Base-by-base conservation (phyloP, 495 filamentous ascomycete genomes). In the Penicillium waksmanii region DNA sequence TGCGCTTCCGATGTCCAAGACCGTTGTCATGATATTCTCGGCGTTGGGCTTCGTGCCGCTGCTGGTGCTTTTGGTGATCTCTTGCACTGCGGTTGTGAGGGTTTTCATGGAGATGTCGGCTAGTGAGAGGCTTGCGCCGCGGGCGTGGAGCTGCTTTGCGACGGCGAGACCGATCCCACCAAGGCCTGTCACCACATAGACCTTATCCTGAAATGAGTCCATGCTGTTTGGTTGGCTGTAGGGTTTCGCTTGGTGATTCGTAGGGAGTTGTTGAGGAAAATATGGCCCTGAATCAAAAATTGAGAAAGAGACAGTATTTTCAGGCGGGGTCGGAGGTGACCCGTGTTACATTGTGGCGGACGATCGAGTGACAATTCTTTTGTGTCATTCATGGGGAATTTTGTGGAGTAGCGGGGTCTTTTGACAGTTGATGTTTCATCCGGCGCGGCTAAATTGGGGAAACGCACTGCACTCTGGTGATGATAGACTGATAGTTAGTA, bases 131-230 rank as follows among this genome's bases (percentile, higher is more conserved):
- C 59, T 69, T 9, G 81, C 83, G 38, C 84, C 84, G 13, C 71
- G 71, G 31, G 63, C 62, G 47, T 79, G 75, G 17, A 85, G 68
- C 34, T 80, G 77, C 34, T 77, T 72, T 49, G 82, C 77, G 21
- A 82, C 82, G n/a, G 81, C 80, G 23, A 82, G 71, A n/a, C 83
- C 84, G 50, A 86, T 86, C 9, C 84, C 84, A 2, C 82, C 76
- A 12, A 77, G 81, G 46, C 84, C 84, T 23, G 84, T 86, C 33
- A 86, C 64, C 42, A 77, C 79, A 63, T 83, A 80, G 54, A 84
- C 78, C 71, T 79, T 83, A 49, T 64, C 66, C 57, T 73, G 55
- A 53, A 77, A 55, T 44, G 68, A 44, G 52, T 70, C 56, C 66
- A 69, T 71, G 53, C 6, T 51, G 40, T 13, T 17, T 44, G 15